A percentile compares a stretch with the other conserved stretches of the same genome.
These are phyloP conservation scores for Penicillium pulvis DNA, from an alignment of 495 filamentous ascomycete genomes.

Conservation along the genomic window DNA sequence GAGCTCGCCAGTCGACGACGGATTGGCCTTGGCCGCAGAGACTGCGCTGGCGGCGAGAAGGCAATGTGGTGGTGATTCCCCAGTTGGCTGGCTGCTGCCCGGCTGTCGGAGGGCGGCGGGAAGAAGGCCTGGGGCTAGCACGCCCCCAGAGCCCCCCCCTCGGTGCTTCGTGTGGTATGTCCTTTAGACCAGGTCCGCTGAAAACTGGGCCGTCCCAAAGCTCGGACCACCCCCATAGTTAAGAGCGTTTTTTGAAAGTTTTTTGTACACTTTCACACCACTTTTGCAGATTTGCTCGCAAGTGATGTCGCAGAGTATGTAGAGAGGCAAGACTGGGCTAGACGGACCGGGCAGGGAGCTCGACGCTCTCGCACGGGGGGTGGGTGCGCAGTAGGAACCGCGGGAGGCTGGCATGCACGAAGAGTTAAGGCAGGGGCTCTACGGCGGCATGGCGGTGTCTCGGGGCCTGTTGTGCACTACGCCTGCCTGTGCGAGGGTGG, in stretches of 20 bases:
- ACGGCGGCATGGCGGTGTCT: background rate
- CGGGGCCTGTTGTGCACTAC: background rate
- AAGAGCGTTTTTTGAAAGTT: slow-evolving; percentile 8
- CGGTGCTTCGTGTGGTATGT: background rate
- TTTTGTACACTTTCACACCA: slow-evolving; percentile 8
- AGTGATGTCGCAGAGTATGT: slow-evolving; percentile 21
- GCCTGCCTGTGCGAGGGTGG: background rate
- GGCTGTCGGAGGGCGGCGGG: background rate
- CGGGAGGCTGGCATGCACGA: background rate
- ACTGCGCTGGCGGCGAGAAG: background rate
- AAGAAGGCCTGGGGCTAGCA: too few species aligned
- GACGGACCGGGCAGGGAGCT: background rate
- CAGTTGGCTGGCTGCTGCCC: background rate
- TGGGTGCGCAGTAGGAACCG: background rate
- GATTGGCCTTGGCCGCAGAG: background rate
- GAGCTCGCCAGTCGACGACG: background rate
- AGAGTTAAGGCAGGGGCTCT: background rate
- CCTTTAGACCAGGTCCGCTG: background rate
- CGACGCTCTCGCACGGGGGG: background rate
- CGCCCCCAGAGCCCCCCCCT: too few species aligned
- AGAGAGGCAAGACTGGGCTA: slow-evolving; percentile 15
- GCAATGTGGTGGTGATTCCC: background rate
- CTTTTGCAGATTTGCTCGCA: slow-evolving; percentile 6
- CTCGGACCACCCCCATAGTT: slow-evolving; percentile 16
- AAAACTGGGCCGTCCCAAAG: background rate